Base-by-base conservation (phyloP, 116 monocot genomes). In the Posidonia oceanica region DNA sequence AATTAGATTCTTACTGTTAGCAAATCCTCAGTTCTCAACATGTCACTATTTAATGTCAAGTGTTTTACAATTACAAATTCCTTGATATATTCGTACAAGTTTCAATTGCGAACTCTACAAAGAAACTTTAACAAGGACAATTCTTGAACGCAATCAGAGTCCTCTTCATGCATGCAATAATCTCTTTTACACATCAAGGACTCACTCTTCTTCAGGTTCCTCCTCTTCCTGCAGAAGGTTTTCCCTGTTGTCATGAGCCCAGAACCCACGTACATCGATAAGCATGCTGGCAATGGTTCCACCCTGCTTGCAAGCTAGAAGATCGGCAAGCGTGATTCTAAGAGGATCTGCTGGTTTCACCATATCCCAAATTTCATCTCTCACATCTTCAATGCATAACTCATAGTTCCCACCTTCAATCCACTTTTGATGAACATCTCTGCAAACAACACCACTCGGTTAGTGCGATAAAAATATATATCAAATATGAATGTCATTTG, bases 311-410 rank as follows among this genome's bases (percentile, higher is more conserved):
- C 98, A 93, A 13, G 77, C 44, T 4, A 98, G 81, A 64, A 98
- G 93, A 81, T 98, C 98, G 36, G 80, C 52, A 7, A 93, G 86
- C 21, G 88, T 82, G 65, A 98, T 93, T 52, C 79, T 82, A 0
- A 98, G 86, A 61, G 78, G 83, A 65, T 98, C 88, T 14, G 54
- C 76, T 4, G 98, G 98, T 54, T 98, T 98, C 63, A 98, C 93
- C 98, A 98, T 98, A 51, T 98, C 98, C 98, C 98, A 98, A 44
- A 98, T 98, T 78, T 98, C 98, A 73, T 98, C 98, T 60, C 98
- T 87, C 36, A 98, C 98, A 36, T 98, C 98, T 74, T 98, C 98
- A 53, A 98, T 93, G 57, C 98, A 98, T 8, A 98, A 81, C 67
- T 93, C 98, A 36, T 98, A 98, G 60, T 98, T 93, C 15, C 98